Percentiles rank a stretch among this genome's conserved stretches.
Conservation (phyloP, 306 rosid genomes). For the Pyrus communis region DNA sequence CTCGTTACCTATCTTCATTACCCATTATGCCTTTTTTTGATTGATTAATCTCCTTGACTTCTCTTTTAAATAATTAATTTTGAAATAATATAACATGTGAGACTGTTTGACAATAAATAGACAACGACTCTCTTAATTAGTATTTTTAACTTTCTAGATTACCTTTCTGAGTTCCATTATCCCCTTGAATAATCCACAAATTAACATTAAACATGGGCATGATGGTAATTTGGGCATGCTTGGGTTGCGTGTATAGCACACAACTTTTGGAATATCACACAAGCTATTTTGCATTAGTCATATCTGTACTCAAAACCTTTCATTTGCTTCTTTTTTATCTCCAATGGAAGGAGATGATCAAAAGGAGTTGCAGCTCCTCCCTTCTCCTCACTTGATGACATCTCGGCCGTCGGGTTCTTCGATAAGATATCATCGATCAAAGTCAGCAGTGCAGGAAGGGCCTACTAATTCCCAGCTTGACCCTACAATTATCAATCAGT, state of each 20-base stretch:
- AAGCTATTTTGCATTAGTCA: not conserved
- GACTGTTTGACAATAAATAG: not conserved
- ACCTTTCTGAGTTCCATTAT: not conserved
- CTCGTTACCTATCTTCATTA: not conserved
- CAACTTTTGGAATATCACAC: conserved; percentile 17
- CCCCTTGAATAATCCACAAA: not conserved
- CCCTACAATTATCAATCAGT: conserved; percentile 76
- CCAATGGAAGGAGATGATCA: conserved; percentile 69
- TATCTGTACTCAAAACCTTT: not conserved
- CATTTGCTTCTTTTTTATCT: not conserved
- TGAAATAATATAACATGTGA: not conserved
- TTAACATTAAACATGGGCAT: conserved; percentile 16
- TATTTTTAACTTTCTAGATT: not conserved
- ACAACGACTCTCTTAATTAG: not conserved
- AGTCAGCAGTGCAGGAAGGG: conserved; percentile 6
- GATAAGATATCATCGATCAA: conserved; percentile 38
- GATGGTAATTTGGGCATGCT: conserved; percentile 13
- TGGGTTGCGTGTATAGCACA: conserved; percentile 35
- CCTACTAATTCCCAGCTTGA: conserved; percentile 47
- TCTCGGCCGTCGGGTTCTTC: conserved; percentile 38
- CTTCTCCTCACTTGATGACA: conserved; percentile 34
- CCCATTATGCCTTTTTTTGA: not conserved
- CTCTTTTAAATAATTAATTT: not conserved
- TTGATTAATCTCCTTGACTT: not conserved
- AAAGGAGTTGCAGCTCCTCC: conserved; percentile 79